Evolutionary conservation across 2,329 filamentous ascomycete species (phyloP).

Genomic region (Malbranchea zuffiana): DNA sequence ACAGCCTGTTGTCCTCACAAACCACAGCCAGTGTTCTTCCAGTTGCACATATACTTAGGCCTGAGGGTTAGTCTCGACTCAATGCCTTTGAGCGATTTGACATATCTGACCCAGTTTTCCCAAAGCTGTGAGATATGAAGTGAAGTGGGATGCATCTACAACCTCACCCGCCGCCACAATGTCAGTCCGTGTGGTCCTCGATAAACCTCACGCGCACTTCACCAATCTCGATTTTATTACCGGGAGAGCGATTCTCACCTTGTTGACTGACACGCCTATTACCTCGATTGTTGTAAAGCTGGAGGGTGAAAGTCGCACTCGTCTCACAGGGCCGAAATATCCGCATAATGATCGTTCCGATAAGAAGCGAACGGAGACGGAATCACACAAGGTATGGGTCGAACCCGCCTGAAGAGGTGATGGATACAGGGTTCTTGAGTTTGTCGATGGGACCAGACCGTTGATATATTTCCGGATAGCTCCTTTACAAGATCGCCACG

Average conservation of each 20-base stretch:
- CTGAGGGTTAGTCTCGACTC: too few species aligned
- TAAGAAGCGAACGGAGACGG: slow-evolving; percentile 39
- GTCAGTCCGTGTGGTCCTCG: slow-evolving; percentile 37
- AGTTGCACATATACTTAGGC: too few species aligned
- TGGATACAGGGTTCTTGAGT: too few species aligned
- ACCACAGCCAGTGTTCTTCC: too few species aligned
- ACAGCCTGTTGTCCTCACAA: too few species aligned
- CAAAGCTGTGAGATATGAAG: too few species aligned
- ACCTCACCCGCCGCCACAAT: too few species aligned
- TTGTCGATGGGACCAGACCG: neutral
- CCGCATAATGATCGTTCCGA: slow-evolving; percentile 34
- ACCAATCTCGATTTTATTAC: slow-evolving; percentile 40
- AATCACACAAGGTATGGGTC: slow-evolving; percentile 38
- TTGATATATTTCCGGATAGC: slow-evolving; percentile 20
- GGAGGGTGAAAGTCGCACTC: slow-evolving; percentile 39
- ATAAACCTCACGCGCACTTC: slow-evolving; percentile 34
- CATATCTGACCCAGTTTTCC: too few species aligned
- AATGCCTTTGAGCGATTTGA: too few species aligned
- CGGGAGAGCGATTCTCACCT: slow-evolving; percentile 35
- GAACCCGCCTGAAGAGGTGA: neutral
- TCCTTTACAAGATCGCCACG: slow-evolving; percentile 38
- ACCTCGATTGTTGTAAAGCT: slow-evolving; percentile 39
- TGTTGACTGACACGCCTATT: slow-evolving; percentile 34
- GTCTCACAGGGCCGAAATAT: slow-evolving; percentile 32
- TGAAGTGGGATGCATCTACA: too few species aligned